phyloP scores from a whole-genome alignment of 208 protist genomes.

The Acanthamoeba castellanii region DNA sequence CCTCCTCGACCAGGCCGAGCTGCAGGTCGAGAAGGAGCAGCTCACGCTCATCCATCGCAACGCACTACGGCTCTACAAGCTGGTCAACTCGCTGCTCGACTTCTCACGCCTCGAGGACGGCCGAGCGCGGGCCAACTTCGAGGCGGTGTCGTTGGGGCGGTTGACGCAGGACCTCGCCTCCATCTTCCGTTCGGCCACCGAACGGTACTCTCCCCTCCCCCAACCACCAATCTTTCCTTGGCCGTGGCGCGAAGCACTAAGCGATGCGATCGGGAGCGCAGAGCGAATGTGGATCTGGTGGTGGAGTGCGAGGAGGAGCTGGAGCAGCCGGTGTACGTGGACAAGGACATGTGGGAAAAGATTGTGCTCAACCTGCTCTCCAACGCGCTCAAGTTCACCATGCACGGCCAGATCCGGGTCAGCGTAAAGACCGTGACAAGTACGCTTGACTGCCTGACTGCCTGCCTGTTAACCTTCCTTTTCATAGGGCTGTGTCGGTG shows the following conservation, averaged over 20 bases:
- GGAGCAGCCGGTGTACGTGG: constrained; percentile 63
- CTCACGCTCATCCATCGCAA: constrained; percentile 51
- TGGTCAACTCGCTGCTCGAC: constrained; percentile 80
- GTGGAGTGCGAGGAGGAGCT: constrained; percentile 50
- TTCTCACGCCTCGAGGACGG: constrained; percentile 79
- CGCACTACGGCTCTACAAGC: constrained; percentile 67
- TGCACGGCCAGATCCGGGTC: constrained; percentile 65
- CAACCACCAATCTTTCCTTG: background rate
- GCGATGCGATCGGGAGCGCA: background rate
- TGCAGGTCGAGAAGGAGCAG: constrained; percentile 22
- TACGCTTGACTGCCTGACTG: background rate
- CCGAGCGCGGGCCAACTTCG: constrained; percentile 68
- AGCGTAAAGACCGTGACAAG: background rate
- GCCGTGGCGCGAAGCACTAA: background rate
- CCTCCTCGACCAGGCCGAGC: background rate
- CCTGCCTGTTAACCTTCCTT: background rate
- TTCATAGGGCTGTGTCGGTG: background rate
- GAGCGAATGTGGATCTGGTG: background rate
- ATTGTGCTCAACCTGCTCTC: constrained; percentile 80
- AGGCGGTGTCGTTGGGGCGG: constrained; percentile 70
- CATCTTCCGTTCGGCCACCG: constrained; percentile 64
- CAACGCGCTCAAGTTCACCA: constrained; percentile 81
- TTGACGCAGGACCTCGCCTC: constrained; percentile 70
- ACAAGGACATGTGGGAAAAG: constrained; percentile 79
- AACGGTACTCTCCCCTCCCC: background rate